Percentiles rank a stretch among this genome's conserved stretches.
These are phyloP conservation scores for Elongisporangium senticosum DNA, from an alignment of 352 stramenopile genomes.

Conservation along the genomic window DNA sequence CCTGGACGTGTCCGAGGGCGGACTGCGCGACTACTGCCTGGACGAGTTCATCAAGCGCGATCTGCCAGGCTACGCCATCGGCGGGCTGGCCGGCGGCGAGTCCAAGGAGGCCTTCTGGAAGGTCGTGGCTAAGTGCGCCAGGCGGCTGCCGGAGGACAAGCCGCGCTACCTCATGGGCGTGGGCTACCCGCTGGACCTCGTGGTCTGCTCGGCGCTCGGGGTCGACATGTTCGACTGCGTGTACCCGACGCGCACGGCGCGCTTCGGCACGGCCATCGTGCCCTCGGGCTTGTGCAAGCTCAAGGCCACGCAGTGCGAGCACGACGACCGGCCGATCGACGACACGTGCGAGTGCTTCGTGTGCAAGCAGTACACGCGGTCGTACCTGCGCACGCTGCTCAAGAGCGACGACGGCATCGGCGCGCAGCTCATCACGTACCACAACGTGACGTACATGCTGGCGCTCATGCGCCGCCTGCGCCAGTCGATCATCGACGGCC, in stretches of 20 bases:
- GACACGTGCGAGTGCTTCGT: constrained; percentile 62
- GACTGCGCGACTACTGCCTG: constrained; percentile 92
- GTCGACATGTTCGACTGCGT: constrained; percentile 99
- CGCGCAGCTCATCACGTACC: constrained; percentile 66
- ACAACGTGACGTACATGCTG: constrained; percentile 86
- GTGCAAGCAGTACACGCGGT: constrained; percentile 68
- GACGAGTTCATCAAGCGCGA: constrained; percentile 84
- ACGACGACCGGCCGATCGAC: constrained; percentile 61
- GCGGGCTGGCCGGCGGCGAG: constrained; percentile 91
- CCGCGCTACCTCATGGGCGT: constrained; percentile 98
- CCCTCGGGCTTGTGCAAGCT: constrained; percentile 66
- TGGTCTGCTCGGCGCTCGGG: constrained; percentile 94
- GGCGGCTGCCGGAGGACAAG: constrained; percentile 88
- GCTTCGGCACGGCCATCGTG: constrained; percentile 93
- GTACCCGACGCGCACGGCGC: constrained; percentile 93
- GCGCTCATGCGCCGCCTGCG: constrained; percentile 65
- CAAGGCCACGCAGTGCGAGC: constrained; percentile 46
- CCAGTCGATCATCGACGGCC: constrained; percentile 67
- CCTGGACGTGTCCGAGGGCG: constrained; percentile 87
- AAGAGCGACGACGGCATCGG: constrained; percentile 74
- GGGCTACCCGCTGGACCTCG: constrained; percentile 95
- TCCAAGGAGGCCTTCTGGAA: constrained; percentile 94
- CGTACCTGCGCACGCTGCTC: constrained; percentile 62
- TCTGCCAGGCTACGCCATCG: constrained; percentile 92
- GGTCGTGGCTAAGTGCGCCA: constrained; percentile 82